Evolutionary conservation across 192 early-diverging fungal species (phyloP).

Genomic region (Helicostylum pulchrum): DNA sequence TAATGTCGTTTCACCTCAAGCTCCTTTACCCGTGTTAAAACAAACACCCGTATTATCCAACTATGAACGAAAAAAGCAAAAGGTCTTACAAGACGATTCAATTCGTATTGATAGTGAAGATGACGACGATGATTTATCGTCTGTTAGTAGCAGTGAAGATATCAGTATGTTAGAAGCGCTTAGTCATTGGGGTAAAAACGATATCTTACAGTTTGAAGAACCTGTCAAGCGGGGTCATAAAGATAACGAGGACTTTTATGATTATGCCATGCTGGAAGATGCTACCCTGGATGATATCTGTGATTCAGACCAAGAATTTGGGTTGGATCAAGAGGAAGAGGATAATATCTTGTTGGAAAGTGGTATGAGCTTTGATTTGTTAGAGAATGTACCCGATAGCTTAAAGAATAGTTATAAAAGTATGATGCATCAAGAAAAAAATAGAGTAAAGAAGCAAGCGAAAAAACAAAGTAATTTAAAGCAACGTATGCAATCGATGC

Average conservation of each 20-base stretch:
- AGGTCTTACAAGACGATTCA: conserved; percentile 5
- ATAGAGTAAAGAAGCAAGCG: not conserved
- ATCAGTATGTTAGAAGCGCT: not conserved
- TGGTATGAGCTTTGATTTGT: not conserved
- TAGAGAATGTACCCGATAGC: not conserved
- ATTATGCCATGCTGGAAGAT: conserved; percentile 4
- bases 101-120: conserved; percentile 6
- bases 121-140: conserved; percentile 3
- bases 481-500: not conserved
- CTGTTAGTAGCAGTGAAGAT: conserved; percentile 9
- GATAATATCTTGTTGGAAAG: not conserved
- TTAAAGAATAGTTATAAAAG: conserved; percentile 3
- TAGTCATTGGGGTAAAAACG: not conserved
- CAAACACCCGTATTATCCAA: not conserved
- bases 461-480: not conserved
- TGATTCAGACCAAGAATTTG: not conserved
- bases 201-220: not conserved
- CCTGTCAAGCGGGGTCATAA: not conserved
- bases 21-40: not conserved
- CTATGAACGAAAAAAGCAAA: conserved; percentile 1
- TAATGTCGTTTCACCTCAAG: not conserved
- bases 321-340: not conserved
- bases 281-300: not conserved
- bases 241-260: not conserved
- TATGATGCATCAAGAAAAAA: not conserved